Evolutionary conservation across 495 filamentous ascomycete species (phyloP), one percentile per base, ranked within the genome.

Genomic region (Penicillium daleae): DNA sequence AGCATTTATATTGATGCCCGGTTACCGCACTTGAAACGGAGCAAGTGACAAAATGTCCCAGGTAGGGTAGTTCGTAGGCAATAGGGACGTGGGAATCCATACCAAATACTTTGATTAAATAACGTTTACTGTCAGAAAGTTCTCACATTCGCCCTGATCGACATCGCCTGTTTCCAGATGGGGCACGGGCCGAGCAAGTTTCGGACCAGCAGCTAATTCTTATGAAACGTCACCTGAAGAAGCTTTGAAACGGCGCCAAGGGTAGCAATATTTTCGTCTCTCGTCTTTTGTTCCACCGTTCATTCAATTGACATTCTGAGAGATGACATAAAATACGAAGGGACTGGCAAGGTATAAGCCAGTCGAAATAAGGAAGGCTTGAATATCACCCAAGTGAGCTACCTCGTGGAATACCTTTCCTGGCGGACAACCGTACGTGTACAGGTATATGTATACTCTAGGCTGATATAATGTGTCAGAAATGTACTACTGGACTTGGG

Each of bases 141-240:
- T 12, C 8, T 24, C 19, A 46, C 0, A 4, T 22, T 0, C 3
- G 8, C 10, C 12, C 3, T 27, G 57, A 59, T 59, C 57, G 46
- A 27, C 57, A 33, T 6, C 2, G 3, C 26, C n/a, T 29, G 17
- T 59, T 52, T 32, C 57, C 31, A 59, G 19, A 59, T 44, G 44
- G 29, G 22, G 49, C 57, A 59, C 57, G 57, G 44, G 13, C 57
- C 31, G 46, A 59, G 46, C 21, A 24, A 52, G 46, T 59, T 26
- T 59, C 46, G 49, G 17, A 31, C 26, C 22, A 19, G 9, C 46
- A 17, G 33, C 46, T 46, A 13, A 40, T 15, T 40, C 13, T 17
- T 22, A 26, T 52, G 57, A 52, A 59, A 59, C 57, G 35, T 31
- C 17, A 13, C 21, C 29, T 52, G 49, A 29, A 13, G 19, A 46